Conservation (phyloP, 176 grass and related monocot genomes). For the Eremochloa ophiuroides region DNA sequence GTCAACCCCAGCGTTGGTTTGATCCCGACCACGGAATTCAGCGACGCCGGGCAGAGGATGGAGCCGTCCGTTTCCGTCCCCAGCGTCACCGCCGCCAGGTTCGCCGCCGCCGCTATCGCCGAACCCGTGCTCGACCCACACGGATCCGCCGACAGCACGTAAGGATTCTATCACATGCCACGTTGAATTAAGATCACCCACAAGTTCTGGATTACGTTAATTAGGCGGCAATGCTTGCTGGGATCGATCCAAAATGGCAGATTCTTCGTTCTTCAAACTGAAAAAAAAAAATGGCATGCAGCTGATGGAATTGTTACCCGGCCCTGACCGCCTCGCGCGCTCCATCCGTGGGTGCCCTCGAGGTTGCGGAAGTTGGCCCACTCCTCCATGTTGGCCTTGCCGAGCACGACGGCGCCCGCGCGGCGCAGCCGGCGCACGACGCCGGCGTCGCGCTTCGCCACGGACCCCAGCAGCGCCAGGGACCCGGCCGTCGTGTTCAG, state of each 20-base stretch:
- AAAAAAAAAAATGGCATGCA: no score
- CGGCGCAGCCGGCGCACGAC: conserved; percentile 38
- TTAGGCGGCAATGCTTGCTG: no score
- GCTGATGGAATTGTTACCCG: no score
- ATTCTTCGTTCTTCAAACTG: no score
- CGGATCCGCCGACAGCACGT: conserved; percentile 1
- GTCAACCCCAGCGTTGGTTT: conserved; percentile 58
- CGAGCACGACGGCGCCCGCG: conserved; percentile 55
- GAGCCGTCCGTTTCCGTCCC: conserved; percentile 70
- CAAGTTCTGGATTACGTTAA: no score
- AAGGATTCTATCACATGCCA: no score
- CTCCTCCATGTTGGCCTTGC: conserved; percentile 56
- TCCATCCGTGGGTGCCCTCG: conserved; percentile 35
- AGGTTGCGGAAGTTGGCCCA: conserved; percentile 45
- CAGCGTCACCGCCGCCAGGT: conserved; percentile 59
- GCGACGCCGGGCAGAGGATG: conserved; percentile 44
- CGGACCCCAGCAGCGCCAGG: conserved; percentile 51
- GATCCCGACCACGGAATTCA: conserved; percentile 60
- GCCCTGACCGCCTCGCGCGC: conserved; percentile 47
- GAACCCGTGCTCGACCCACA: conserved; percentile 60
- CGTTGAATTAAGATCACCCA: no score
- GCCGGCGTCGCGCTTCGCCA: conserved; percentile 40
- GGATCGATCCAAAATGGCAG: no score
- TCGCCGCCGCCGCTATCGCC: conserved; percentile 48
- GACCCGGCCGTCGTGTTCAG: conserved; percentile 76